Evolutionary conservation across 1,139 yeast genomes (phyloP), one percentile per base, ranked within the genome.

Genomic region (Lizanozyma gosingica): DNA sequence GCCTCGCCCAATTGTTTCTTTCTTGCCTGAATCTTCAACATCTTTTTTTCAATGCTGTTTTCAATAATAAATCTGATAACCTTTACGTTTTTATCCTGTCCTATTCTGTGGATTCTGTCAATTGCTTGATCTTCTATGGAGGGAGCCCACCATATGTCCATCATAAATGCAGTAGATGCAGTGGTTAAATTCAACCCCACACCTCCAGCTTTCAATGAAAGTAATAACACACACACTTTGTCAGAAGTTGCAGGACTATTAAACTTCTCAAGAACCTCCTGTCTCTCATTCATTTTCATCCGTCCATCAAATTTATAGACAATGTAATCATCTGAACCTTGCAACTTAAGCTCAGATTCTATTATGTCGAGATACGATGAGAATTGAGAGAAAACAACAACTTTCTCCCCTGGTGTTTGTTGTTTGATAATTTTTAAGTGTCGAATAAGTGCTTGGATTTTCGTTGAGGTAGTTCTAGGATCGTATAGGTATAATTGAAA

Each of bases 131-230:
- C 87, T 54, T 92, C 97, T 35, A 86, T 79, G 42, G 95, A 87
- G 36, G 87, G 95, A 18, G 94, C 84, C 97, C 97, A 92, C 94
- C 96, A 92, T 0, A 97, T 97, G 54, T 92, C 97, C 90, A 92
- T 84, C 76, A 92, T 72, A 53, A 81, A 88, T 6, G 95, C 97
- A 36, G 78, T 73, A 0, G 86, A 82, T 0, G 97, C 96, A 37
- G 82, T 78, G 0, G 95, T 90, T 45, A 92, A 65, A 54, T 92
- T 92, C 47, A 92, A 68, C 0, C 98, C 98, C 6, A 90, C 96
- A 3, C 97, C 97, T 15, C 98, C 97, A 0, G 97, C 95, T 57
- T 87, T 90, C 45, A 90, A 64, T 1, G 95, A 84, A 33, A 92
- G 60, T 16, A 90, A 62, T 15, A 92, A 57, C 1, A 90, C 73